A percentile compares a stretch with the other conserved stretches of the same genome.
phyloP scores from a whole-genome alignment of 2,329 filamentous ascomycete genomes.

The Aureobasidium sp. region DNA sequence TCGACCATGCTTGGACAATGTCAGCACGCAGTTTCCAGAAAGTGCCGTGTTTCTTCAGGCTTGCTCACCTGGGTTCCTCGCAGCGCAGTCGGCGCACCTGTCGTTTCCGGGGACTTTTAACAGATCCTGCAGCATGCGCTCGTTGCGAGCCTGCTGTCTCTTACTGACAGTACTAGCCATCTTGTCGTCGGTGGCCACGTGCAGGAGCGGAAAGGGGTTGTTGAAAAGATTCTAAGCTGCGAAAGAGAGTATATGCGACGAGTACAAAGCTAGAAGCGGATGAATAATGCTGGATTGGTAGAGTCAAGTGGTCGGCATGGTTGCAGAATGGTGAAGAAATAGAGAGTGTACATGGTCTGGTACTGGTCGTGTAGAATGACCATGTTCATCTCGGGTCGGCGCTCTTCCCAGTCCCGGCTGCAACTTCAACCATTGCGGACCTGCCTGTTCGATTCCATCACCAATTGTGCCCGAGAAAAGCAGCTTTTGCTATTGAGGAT shows the following conservation, averaged over 20 bases:
- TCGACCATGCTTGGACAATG: slow-evolving; percentile 68
- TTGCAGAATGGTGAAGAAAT: neutral
- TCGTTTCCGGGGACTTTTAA: slow-evolving; percentile 87
- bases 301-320: slow-evolving; percentile 5
- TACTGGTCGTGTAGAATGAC: neutral
- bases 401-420: neutral
- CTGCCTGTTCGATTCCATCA: too few species aligned
- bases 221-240: neutral
- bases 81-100: slow-evolving; percentile 84
- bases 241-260: neutral
- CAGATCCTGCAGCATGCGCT: slow-evolving; percentile 82
- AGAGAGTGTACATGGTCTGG: neutral
- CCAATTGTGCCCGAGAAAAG: neutral
- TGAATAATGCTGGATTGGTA: neutral
- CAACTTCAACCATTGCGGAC: neutral
- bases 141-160: slow-evolving; percentile 95
- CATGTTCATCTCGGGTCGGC: neutral
- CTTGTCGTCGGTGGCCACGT: neutral
- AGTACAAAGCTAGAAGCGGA: neutral
- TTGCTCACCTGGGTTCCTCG: slow-evolving; percentile 76
- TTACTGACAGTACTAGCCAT: slow-evolving; percentile 80
- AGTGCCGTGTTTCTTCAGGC: neutral
- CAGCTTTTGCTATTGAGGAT: too few species aligned
- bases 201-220: neutral
- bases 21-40: slow-evolving; percentile 22